These are phyloP conservation scores for Globisporangium orthogonon DNA, from an alignment of 352 stramenopile genomes.

Conservation along the genomic window DNA sequence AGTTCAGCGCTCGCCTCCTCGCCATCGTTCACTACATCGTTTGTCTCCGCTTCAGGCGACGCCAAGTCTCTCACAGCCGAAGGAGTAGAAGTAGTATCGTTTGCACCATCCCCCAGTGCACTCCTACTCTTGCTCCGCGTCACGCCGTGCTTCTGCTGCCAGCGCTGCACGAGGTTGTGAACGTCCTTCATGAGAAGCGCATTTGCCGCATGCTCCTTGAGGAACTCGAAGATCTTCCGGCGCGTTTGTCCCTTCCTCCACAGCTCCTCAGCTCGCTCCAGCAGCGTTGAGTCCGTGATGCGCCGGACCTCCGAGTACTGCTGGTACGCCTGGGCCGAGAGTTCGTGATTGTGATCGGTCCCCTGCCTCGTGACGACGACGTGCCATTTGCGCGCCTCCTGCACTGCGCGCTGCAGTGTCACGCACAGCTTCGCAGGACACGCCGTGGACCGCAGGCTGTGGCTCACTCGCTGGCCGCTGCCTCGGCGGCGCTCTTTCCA, in stretches of 20 bases:
- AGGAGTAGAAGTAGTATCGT: too few species aligned
- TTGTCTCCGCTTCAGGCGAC: too few species aligned
- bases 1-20: neutral
- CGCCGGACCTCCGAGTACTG: constrained; percentile 65
- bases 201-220: constrained; percentile 52
- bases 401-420: constrained; percentile 45
- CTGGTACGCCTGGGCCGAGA: constrained; percentile 47
- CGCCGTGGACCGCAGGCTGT: constrained; percentile 56
- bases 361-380: constrained; percentile 71
- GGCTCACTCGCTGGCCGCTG: constrained; percentile 60
- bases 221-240: constrained; percentile 64
- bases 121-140: neutral
- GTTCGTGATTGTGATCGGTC: constrained; percentile 67
- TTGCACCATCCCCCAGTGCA: neutral
- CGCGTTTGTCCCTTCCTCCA: constrained; percentile 50
- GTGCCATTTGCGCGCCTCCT: constrained; percentile 34
- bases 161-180: constrained; percentile 71
- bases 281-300: constrained; percentile 48
- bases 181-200: constrained; percentile 76
- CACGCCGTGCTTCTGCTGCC: constrained; percentile 32
- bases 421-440: constrained; percentile 67
- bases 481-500: constrained; percentile 69
- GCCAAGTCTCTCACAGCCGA: neutral
- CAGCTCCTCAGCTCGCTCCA: constrained; percentile 50
- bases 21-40: neutral